A percentile compares a stretch with the other conserved stretches of the same genome.
These are phyloP conservation scores for Nigrospora osmanthi DNA, from an alignment of 2,329 filamentous ascomycete genomes.

Conservation along the genomic window DNA sequence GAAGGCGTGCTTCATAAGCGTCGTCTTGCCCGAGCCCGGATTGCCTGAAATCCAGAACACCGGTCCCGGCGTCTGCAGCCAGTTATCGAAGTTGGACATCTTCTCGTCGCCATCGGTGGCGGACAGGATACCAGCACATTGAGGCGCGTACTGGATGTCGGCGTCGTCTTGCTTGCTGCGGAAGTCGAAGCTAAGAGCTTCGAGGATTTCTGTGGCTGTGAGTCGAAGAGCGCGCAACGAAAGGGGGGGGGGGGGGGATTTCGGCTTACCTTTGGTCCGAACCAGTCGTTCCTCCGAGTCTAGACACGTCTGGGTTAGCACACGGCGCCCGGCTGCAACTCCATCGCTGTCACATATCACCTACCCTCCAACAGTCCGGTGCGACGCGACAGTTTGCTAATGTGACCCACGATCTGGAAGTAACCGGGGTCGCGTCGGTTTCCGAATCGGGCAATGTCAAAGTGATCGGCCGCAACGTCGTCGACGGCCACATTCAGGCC, in stretches of 20 bases:
- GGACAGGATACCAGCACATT: not conserved
- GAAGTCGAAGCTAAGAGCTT: slow-evolving; percentile 1
- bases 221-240: not conserved
- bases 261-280: not conserved
- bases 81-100: slow-evolving; percentile 1
- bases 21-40: slow-evolving; percentile 11
- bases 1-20: slow-evolving; percentile 7
- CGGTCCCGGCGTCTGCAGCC: slow-evolving; percentile 5
- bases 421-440: not conserved
- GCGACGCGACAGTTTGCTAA: slow-evolving; percentile 1
- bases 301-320: not conserved
- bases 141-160: not conserved
- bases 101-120: not conserved
- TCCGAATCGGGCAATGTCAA: slow-evolving; percentile 1
- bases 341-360: not conserved
- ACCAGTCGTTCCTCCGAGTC: not conserved
- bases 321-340: not conserved
- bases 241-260: no score
- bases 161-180: not conserved
- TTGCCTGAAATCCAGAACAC: slow-evolving; percentile 12
- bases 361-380: not conserved
- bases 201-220: slow-evolving; percentile 1
- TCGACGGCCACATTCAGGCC: not conserved
- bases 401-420: slow-evolving; percentile 2
- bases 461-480: slow-evolving; percentile 2